Evolutionary conservation across 495 filamentous ascomycete genomes (phyloP).

Genomic region (Aspergillus olivimuriae): DNA sequence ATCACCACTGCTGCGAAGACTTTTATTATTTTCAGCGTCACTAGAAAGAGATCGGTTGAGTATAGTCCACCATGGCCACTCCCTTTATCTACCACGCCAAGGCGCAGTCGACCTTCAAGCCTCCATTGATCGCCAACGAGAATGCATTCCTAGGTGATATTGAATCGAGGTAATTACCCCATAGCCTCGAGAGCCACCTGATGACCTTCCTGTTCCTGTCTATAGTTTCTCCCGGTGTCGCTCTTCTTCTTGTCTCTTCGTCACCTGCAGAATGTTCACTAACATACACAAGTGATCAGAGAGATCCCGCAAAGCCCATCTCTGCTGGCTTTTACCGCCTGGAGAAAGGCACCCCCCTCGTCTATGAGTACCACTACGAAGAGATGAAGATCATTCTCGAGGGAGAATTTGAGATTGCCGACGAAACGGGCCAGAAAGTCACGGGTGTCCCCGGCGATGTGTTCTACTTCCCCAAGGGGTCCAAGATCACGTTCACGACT

Average conservation of each 20-base stretch:
- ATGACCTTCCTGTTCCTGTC: background rate
- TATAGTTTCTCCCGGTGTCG: too few relatives aligned
- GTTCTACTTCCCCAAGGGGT: slow-evolving; percentile 73
- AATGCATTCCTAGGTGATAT: slow-evolving; percentile 70
- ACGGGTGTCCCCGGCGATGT: slow-evolving; percentile 65
- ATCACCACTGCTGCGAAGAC: too few relatives aligned
- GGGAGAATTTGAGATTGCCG: slow-evolving; percentile 65
- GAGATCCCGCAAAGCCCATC: slow-evolving; percentile 57
- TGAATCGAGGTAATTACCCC: slow-evolving; percentile 42
- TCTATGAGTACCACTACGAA: slow-evolving; percentile 70
- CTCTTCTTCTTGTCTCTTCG: too few relatives aligned
- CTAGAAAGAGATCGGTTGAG: too few relatives aligned
- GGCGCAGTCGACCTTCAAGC: slow-evolving; percentile 61
- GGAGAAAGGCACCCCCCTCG: slow-evolving; percentile 65
- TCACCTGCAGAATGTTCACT: too few relatives aligned
- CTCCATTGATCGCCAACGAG: slow-evolving; percentile 65
- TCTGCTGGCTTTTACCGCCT: slow-evolving; percentile 67
- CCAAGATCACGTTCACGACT: slow-evolving; percentile 69
- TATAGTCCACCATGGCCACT: slow-evolving; percentile 24
- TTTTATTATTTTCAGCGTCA: too few relatives aligned
- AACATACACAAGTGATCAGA: slow-evolving; percentile 52
- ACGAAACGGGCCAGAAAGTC: slow-evolving; percentile 64
- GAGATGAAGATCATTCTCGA: slow-evolving; percentile 81
- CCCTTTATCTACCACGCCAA: slow-evolving; percentile 47
- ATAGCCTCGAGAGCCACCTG: too few relatives aligned